Evolutionary conservation across 345 rosid genomes (phyloP).

Genomic region (Corchorus olitorius): DNA sequence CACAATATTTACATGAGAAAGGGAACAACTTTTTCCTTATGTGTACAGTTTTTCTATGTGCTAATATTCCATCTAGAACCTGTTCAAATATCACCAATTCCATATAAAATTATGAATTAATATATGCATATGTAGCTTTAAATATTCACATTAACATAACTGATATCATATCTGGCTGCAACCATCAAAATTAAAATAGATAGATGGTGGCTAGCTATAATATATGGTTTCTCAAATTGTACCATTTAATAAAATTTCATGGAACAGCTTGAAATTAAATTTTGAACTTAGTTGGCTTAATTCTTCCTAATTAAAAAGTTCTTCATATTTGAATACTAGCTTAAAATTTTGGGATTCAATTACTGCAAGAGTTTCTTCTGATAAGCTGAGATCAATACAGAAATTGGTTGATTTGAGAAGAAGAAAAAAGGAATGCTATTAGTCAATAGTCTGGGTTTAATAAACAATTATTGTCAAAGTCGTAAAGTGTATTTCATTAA

Average conservation of each 20-base stretch:
- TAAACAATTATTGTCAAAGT: background rate
- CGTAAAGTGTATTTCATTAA: background rate
- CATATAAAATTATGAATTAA: no score
- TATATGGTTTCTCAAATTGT: no score
- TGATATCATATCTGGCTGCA: background rate
- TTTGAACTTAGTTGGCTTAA: background rate
- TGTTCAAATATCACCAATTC: no score
- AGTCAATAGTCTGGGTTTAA: background rate
- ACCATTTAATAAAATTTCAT: background rate
- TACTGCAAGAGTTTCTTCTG: background rate
- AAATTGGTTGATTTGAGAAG: background rate
- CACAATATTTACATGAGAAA: background rate
- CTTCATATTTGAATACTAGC: background rate
- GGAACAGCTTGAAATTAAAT: background rate
- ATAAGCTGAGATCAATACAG: no score
- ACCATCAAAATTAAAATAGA: no score
- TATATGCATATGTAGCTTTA: no score
- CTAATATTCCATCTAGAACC: no score
- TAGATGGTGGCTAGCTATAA: background rate
- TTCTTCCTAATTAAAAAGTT: background rate
- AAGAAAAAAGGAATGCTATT: background rate
- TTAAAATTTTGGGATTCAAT: background rate
- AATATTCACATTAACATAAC: no score
- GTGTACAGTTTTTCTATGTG: background rate
- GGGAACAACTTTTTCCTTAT: background rate